Evolutionary conservation across 2,329 filamentous ascomycete genomes (phyloP).

Genomic region (Coniosporium uncinatum): DNA sequence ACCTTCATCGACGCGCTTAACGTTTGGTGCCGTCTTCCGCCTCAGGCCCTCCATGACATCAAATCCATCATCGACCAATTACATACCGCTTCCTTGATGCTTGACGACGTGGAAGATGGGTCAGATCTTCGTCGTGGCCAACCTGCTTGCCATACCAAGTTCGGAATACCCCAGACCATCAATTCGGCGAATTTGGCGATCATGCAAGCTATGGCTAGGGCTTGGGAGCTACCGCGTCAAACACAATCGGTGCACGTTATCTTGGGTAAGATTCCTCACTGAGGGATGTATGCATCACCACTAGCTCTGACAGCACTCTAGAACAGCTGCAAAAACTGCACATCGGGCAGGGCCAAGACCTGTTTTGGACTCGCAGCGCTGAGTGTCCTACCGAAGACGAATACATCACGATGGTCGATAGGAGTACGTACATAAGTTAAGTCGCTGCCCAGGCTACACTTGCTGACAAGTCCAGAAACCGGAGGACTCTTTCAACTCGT

Average conservation of each 20-base stretch:
- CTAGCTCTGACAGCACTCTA: too few relatives aligned
- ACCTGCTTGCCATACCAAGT: conserved; percentile 80
- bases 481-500: conserved; percentile 81
- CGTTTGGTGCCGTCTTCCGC: conserved; percentile 70
- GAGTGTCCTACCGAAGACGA: conserved; percentile 83
- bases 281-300: too few relatives aligned
- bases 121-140: conserved; percentile 71
- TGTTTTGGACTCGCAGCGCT: conserved; percentile 83
- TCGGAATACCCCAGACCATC: conserved; percentile 82
- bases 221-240: too few relatives aligned
- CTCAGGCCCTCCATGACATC: conserved; percentile 65
- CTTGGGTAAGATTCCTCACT: too few relatives aligned
- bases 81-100: conserved; percentile 57
- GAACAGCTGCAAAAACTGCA: conserved; percentile 81
- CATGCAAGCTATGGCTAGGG: too few relatives aligned
- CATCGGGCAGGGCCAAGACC: conserved; percentile 84
- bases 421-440: too few relatives aligned
- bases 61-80: conserved; percentile 80
- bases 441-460: too few relatives aligned
- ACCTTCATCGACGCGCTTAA: conserved; percentile 81
- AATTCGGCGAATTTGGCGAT: conserved; percentile 92
- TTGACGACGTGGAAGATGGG: conserved; percentile 86
- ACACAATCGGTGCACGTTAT: too few relatives aligned
- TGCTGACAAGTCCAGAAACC: too few relatives aligned
- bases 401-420: conserved; percentile 91